A percentile compares a stretch with the other conserved stretches of the same genome.
phyloP scores from a whole-genome alignment of 306 rosid genomes.

The Carpinus viminea region DNA sequence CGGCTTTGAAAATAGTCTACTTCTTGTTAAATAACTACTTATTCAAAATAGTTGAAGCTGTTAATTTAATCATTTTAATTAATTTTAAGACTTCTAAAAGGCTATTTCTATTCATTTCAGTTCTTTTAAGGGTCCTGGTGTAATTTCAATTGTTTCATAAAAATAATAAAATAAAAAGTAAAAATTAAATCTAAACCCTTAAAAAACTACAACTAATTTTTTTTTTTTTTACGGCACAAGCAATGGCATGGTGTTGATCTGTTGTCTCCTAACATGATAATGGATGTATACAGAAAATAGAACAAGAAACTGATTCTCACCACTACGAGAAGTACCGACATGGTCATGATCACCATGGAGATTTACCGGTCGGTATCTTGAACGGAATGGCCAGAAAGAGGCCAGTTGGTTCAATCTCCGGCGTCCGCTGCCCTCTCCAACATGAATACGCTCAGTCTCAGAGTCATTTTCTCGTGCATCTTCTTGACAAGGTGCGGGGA shows the following conservation, averaged over 20 bases:
- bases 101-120: too few relatives aligned
- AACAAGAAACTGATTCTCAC: slow-evolving; percentile 28
- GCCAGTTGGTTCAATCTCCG: slow-evolving; percentile 55
- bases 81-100: too few relatives aligned
- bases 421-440: slow-evolving; percentile 35
- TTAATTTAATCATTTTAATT: too few relatives aligned
- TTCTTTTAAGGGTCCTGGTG: too few relatives aligned
- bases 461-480: not conserved
- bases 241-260: not conserved
- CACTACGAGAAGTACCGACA: slow-evolving; percentile 37
- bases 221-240: not conserved
- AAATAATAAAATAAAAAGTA: too few relatives aligned
- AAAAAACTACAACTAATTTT: too few relatives aligned
- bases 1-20: too few relatives aligned
- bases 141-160: too few relatives aligned
- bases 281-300: not conserved
- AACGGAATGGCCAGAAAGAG: slow-evolving; percentile 64
- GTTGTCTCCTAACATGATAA: not conserved
- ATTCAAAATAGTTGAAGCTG: too few relatives aligned
- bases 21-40: too few relatives aligned
- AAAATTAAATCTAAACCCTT: too few relatives aligned
- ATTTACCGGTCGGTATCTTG: slow-evolving; percentile 48
- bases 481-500: slow-evolving; percentile 21
- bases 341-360: slow-evolving; percentile 26
- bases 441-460: slow-evolving; percentile 18